Percentiles rank a stretch among this genome's conserved stretches.
Evolutionary conservation across 2,329 filamentous ascomycete species (phyloP).

Genomic region (Fusarium continuum): DNA sequence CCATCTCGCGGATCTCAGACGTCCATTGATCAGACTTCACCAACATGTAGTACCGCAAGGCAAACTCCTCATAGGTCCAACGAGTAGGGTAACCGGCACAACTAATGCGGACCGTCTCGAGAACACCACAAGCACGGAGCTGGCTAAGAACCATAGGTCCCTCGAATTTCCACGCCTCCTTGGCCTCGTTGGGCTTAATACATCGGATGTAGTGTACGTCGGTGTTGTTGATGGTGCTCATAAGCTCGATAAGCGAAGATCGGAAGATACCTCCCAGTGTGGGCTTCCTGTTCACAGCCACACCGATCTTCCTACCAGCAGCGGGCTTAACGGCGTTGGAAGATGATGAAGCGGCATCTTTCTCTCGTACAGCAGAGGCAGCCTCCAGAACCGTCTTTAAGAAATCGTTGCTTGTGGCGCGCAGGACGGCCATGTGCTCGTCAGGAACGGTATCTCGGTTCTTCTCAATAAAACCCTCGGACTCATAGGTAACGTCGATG

Average conservation of each 20-base stretch:
- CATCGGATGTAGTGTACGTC: constrained; percentile 99
- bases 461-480: constrained; percentile 99
- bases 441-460: constrained; percentile 98
- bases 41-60: constrained; percentile 97
- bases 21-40: constrained; percentile 92
- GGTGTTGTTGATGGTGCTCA: constrained; percentile 97
- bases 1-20: constrained; percentile 92
- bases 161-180: constrained; percentile 97
- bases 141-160: constrained; percentile 99
- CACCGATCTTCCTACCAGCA: constrained; percentile 85
- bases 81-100: constrained; percentile 96
- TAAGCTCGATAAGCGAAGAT: constrained; percentile 95
- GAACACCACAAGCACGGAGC: constrained; percentile 95
- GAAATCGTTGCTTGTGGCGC: constrained; percentile 85
- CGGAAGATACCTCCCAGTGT: constrained; percentile 99
- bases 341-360: constrained; percentile 74
- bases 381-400: constrained; percentile 85
- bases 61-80: constrained; percentile 99
- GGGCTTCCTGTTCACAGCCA: constrained; percentile 93
- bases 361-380: constrained; percentile 87
- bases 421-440: constrained; percentile 94
- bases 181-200: constrained; percentile 98
- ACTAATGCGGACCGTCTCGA: constrained; percentile 97
- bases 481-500: constrained; percentile 97
- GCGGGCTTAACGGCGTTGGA: constrained; percentile 81